phyloP scores from a whole-genome alignment of 1,284 basidiomycete genomes.

The Gomphus bonarii region DNA sequence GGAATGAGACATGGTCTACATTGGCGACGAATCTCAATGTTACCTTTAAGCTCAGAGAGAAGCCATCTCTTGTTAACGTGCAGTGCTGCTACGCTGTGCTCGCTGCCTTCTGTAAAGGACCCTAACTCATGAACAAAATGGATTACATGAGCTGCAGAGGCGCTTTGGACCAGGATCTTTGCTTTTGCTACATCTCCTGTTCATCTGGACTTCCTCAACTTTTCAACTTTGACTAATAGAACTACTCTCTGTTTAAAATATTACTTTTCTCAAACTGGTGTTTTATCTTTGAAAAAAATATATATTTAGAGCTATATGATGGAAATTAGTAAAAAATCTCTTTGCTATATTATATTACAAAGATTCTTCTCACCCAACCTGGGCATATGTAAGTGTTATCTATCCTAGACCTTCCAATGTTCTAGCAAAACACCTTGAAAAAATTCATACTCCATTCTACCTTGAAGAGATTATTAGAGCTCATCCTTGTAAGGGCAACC shows the following conservation, averaged over 20 bases:
- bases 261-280: no score
- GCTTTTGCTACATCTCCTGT: neutral
- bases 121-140: neutral
- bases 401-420: no score
- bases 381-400: no score
- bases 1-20: neutral
- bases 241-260: neutral
- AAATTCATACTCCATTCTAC: no score
- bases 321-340: no score
- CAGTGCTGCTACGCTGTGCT: neutral
- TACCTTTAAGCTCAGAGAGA: neutral
- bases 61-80: neutral
- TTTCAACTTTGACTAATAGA: neutral
- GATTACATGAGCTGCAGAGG: neutral
- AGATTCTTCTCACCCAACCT: no score
- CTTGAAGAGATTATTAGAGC: no score
- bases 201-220: neutral
- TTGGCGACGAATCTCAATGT: neutral
- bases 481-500: no score
- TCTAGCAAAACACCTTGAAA: no score
- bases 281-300: no score
- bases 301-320: no score
- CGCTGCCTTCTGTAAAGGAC: neutral
- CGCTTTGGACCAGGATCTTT: conserved; percentile 1
- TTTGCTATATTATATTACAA: no score